Base-by-base conservation (phyloP, 2,329 filamentous ascomycete species). In the Sordariomycetes sp. region DNA sequence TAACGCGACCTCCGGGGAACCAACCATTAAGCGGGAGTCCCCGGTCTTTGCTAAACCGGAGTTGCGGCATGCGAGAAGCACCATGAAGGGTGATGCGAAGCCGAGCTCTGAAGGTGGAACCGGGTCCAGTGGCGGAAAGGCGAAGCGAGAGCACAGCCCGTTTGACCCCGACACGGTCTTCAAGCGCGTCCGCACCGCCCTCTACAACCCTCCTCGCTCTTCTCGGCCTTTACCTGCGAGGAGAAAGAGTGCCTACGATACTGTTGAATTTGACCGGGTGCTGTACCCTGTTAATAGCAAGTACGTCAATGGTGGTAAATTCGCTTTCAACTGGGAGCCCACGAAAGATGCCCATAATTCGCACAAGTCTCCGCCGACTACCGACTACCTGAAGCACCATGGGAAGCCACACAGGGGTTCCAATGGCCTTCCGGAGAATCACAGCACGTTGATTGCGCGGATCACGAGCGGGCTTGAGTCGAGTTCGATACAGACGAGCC, bases 131-230 rank as follows among this genome's bases (percentile, higher is more conserved):
- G n/a, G 32, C 1, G 50, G 25, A 6, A 61, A 55, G 10, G 24
- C 40, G 18, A 85, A 84, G 64, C 71, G 81, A 59, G 74, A 78
- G 16, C 71, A 76, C 1, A 85, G 81, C 61, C 81, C 81, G 0
- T 83, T 84, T 61, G 78, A 80, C 54, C 76, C 79, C 2, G 74
- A 81, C 60, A 80, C 79, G 0, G 80, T 85, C 1, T 84, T 79
- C 65, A 84, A 84, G 65, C 74, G 79, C 48, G 76, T 85, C 11
- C 71, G 74, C 35, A 78, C 80, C 3, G 79, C 78, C 14, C 63
- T 80, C 32, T 66, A 53, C 58, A 54, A 67, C 64, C 60, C 54
- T 56, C 60, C 48, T 59, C 43, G 61, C 59, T 58, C 61, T 65
- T 54, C 34, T 57, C 64, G 20, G 62, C 59, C 24, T 60, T 64